These are phyloP conservation scores for Nigrospora oryzae DNA, from an alignment of 2,329 filamentous ascomycete genomes.

Conservation along the genomic window DNA sequence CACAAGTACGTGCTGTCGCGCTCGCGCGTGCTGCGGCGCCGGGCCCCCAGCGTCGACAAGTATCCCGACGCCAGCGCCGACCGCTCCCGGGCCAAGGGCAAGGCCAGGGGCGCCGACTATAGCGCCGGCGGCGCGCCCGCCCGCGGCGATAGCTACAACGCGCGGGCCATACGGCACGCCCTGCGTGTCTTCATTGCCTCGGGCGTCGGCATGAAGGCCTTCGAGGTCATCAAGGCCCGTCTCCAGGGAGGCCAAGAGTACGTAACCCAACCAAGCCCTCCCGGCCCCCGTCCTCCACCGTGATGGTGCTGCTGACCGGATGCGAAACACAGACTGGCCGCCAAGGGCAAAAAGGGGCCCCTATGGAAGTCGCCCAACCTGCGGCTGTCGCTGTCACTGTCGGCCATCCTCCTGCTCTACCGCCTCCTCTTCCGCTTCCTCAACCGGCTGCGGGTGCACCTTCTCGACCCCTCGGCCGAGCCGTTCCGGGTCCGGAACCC, in stretches of 20 bases:
- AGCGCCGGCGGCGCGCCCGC: constrained; percentile 7
- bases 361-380: constrained; percentile 61
- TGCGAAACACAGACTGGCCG: constrained; percentile 8
- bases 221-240: constrained; percentile 41
- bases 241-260: constrained; percentile 37
- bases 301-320: no score
- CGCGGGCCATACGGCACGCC: constrained; percentile 61
- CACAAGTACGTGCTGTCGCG: constrained; percentile 77
- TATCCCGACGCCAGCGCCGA: constrained; percentile 36
- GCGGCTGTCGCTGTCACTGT: constrained; percentile 73
- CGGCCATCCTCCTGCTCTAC: constrained; percentile 80
- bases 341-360: constrained; percentile 35
- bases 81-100: constrained; percentile 16
- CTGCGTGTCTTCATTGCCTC: constrained; percentile 62
- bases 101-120: constrained; percentile 17
- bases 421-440: constrained; percentile 88
- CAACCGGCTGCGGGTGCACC: constrained; percentile 64
- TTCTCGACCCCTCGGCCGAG: constrained; percentile 71
- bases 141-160: constrained; percentile 56
- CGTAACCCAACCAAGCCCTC: not conserved
- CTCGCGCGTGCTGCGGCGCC: constrained; percentile 47
- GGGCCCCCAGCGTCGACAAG: constrained; percentile 47
- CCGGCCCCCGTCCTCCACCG: no score
- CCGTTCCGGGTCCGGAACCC: constrained; percentile 82
- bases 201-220: constrained; percentile 54